A percentile compares a stretch with the other conserved stretches of the same genome.
Evolutionary conservation across 495 filamentous ascomycete species (phyloP).

Genomic region (Parachaetomium inaequale): DNA sequence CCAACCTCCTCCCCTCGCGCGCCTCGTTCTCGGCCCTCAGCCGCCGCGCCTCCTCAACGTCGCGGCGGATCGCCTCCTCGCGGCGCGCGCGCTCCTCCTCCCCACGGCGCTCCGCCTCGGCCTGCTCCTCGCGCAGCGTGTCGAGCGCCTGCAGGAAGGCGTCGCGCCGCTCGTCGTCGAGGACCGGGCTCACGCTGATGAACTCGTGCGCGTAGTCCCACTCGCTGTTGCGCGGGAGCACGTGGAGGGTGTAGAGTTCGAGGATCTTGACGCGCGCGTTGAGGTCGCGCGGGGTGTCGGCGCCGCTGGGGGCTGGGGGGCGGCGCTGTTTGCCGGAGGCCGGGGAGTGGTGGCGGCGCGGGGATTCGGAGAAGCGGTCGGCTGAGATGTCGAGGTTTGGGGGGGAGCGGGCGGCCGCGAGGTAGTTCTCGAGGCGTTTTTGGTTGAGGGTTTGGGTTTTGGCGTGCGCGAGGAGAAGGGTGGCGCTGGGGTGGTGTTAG

Average conservation of each 20-base stretch:
- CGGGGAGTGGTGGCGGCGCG: constrained; percentile 29
- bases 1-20: constrained; percentile 43
- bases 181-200: constrained; percentile 72
- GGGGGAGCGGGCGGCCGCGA: constrained; percentile 69
- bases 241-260: constrained; percentile 90
- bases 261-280: constrained; percentile 78
- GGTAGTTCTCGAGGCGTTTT: constrained; percentile 82
- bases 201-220: constrained; percentile 95
- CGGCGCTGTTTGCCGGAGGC: constrained; percentile 18
- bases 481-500: constrained; percentile 56
- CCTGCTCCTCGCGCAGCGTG: constrained; percentile 67
- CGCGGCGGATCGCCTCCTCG: constrained; percentile 55
- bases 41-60: constrained; percentile 57
- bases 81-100: constrained; percentile 61
- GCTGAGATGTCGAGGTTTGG: constrained; percentile 59
- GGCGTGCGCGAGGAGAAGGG: constrained; percentile 82
- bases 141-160: constrained; percentile 73
- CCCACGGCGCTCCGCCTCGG: constrained; percentile 58
- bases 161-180: constrained; percentile 90
- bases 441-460: constrained; percentile 77
- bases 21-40: constrained; percentile 53
- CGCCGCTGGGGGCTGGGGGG: constrained; percentile 46
- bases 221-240: constrained; percentile 83
- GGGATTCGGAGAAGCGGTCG: constrained; percentile 47
- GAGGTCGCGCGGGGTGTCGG: constrained; percentile 74